Base-by-base conservation (phyloP, 2,329 filamentous ascomycete genomes). In the Colletotrichum acutatum region DNA sequence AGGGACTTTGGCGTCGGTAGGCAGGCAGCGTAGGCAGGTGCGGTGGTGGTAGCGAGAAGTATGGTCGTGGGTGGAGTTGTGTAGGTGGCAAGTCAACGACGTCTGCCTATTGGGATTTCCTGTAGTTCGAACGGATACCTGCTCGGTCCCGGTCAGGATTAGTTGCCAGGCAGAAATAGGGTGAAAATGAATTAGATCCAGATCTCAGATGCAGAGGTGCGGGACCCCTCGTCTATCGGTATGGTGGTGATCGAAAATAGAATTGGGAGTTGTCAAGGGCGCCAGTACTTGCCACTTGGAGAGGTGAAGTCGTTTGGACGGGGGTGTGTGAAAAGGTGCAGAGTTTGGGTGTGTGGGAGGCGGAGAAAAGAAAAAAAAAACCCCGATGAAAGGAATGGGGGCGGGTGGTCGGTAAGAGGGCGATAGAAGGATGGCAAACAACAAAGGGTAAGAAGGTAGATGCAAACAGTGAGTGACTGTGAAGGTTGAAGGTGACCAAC, bases 111-210 rank as follows among this genome's bases (percentile, higher is more conserved):
- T n/a, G 42, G 42, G 56, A 8, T 12, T 53, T 19, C 32, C 19
- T n/a, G 26, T 30, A 56, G 24, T 56, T 42, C 14, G 14, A 16
- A 42, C 37, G 37, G 37, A 22, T 7, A 28, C n/a, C 26, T 24
- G 12, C 34, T 60, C 22, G 26, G 60, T 24, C 46, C 26, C 28
- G 60, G 42, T 63, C 24, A 63, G 58, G 19, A 54, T 37, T 30
- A 46, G 6, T 30, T 24, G 26, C 19, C 46, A 71, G 57, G 57
- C 28, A 68, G 37, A 34, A 46, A n/a, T 11, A 70, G 53, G 54
- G 22, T 24, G n/a, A 52, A 16, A n/a, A 8, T 19, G 49, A 19
- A 30, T n/a, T 49, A 6, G 26, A 52, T 26, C 9, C 12, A 24
- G 26, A 24, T 7, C 2, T 3, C 14, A 60, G 58, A 24, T 49